Percentiles rank a stretch among this genome's conserved stretches.
These are phyloP conservation scores for Musa beccarii DNA, from an alignment of 176 grass and related monocot species.

Conservation along the genomic window DNA sequence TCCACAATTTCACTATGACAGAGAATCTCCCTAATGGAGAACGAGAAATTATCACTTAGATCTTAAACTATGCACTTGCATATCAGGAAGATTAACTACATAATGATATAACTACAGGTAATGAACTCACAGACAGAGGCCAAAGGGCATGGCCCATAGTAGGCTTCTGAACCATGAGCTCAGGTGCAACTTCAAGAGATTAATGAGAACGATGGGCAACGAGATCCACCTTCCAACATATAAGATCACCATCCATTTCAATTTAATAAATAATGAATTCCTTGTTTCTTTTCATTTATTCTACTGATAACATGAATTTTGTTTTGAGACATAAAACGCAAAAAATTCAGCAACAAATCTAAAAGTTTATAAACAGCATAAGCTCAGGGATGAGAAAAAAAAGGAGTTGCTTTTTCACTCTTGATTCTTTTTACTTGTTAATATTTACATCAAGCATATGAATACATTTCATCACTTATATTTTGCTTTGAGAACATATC, in stretches of 20 bases:
- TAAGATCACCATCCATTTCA: slow-evolving; percentile 78
- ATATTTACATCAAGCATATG: neutral
- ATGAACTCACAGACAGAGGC: slow-evolving; percentile 32
- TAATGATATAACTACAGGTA: neutral
- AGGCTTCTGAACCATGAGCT: slow-evolving; percentile 68
- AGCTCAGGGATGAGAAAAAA: no score
- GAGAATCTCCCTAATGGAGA: no score
- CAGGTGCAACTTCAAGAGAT: slow-evolving; percentile 54
- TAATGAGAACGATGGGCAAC: slow-evolving; percentile 46
- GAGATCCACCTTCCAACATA: slow-evolving; percentile 82
- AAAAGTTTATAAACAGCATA: no score
- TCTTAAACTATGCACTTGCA: neutral
- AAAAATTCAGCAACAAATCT: slow-evolving; percentile 10
- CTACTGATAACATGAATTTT: slow-evolving; percentile 21
- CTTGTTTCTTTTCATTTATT: slow-evolving; percentile 27
- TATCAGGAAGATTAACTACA: neutral
- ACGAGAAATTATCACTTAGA: no score
- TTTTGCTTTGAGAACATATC: no score
- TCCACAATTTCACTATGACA: neutral
- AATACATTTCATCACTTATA: no score
- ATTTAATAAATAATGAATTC: slow-evolving; percentile 48
- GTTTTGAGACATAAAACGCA: neutral
- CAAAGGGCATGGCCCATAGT: slow-evolving; percentile 10
- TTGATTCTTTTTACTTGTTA: neutral
- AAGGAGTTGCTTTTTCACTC: no score